Base-by-base conservation (phyloP, 169 alveolate genomes). In the Cryptosporidium canis region DNA sequence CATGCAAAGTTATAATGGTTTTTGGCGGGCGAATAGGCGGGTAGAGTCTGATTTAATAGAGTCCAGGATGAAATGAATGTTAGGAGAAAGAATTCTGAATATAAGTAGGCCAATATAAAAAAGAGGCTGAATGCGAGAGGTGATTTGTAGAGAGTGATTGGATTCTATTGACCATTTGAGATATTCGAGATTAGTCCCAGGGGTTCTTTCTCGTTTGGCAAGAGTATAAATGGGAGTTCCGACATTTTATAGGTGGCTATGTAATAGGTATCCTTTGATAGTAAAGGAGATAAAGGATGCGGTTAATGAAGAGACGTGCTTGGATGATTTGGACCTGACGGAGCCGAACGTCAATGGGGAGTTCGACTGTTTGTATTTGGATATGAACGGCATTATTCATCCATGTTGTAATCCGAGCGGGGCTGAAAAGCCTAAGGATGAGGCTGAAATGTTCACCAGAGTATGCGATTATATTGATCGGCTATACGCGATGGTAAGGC, bases 371-470 rank as follows among this genome's bases (percentile, higher is more conserved):
- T 91, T 98, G 33, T 98, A 99, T 85, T 92, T 99, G 61, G 99
- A 99, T 91, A 96, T 99, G 99, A 99, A 99, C 90, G 99, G 99
- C 43, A 97, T 99, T 71, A 97, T 99, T 27, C 99, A 99, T 92
- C 98, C 99, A 43, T 98, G 99, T 77, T 95, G 98, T 45, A 99
- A 98, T 92, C 97, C 98, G 55, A 94, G 94, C 21, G 95, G 92
- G 18, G 93, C 96, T 44, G 94, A 90, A 27, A 94, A 94, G 45
- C 98, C 98, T 41, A 92, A 90, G 44, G 92, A 96, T 65, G 97
- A 96, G 84, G 97, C 95, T 72, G 98, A 96, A 63, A 98, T 98
- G 98, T 95, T 93, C 83, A 94, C 95, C 82, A 95, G 95, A 90
- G 94, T 96, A 18, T 96, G 97, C 90, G 93, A 93, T 68, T 96